Evolutionary conservation across 1,284 basidiomycete species (phyloP).

Genomic region (Crucibulum parvulum): DNA sequence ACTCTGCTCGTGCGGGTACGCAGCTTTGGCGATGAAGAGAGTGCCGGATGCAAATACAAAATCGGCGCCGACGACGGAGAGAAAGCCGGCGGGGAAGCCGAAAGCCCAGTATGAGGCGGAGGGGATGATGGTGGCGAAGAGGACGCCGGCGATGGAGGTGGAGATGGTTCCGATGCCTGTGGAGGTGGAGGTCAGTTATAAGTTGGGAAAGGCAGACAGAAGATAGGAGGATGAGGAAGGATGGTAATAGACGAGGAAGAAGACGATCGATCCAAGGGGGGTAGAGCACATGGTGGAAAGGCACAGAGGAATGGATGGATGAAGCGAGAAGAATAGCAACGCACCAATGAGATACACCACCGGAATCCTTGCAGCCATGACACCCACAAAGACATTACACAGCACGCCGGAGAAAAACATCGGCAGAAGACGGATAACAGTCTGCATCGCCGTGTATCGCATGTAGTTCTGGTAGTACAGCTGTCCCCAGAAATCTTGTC

Average conservation of each 20-base stretch:
- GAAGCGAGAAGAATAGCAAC: slow-evolving; percentile 13
- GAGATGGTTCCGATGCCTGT: slow-evolving; percentile 55
- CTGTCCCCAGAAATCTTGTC: slow-evolving; percentile 27
- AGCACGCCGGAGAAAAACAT: slow-evolving; percentile 75
- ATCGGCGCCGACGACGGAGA: slow-evolving; percentile 80
- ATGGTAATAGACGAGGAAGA: too few relatives aligned
- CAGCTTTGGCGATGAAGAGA: slow-evolving; percentile 79
- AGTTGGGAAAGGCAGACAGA: too few relatives aligned
- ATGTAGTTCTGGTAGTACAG: slow-evolving; percentile 76
- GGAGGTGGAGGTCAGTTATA: background rate
- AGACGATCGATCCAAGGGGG: too few relatives aligned
- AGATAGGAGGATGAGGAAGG: too few relatives aligned
- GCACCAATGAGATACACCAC: slow-evolving; percentile 63
- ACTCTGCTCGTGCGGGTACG: slow-evolving; percentile 77
- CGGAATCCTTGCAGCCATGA: slow-evolving; percentile 63
- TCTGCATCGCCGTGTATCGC: slow-evolving; percentile 60
- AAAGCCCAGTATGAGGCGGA: slow-evolving; percentile 78
- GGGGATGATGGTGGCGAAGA: slow-evolving; percentile 77
- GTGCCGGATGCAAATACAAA: slow-evolving; percentile 81
- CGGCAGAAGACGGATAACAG: slow-evolving; percentile 82
- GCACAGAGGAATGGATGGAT: background rate
- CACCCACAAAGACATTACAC: slow-evolving; percentile 74
- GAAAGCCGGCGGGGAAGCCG: slow-evolving; percentile 79
- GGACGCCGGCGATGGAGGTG: slow-evolving; percentile 69
- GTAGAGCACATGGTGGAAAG: background rate